Base-by-base conservation (phyloP, 2,329 filamentous ascomycete species). In the Phyllosticta capitalensis region DNA sequence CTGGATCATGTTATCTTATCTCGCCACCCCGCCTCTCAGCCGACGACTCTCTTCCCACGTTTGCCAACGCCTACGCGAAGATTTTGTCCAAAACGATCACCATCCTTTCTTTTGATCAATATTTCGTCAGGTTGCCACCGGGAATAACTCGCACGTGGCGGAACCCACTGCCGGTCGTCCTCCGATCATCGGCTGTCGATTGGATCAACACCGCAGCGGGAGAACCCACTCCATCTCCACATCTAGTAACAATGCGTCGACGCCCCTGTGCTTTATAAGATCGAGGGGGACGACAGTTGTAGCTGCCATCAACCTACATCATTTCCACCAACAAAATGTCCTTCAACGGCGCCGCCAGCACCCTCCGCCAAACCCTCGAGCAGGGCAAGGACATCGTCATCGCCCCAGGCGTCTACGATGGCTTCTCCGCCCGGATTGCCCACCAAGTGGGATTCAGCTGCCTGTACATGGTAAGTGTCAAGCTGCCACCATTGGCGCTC, bases 321-420 rank as follows among this genome's bases (percentile, higher is more conserved):
- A 7, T 4, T 45, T n/a, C 17, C 38, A 19, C 3, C 38, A 7
- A 14, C 38, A 45, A 45, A 45, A 58, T 58, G 56, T 54, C 59
- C 10, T 54, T 57, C 51, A 58, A 54, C 55, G 17, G 45, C 24
- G 54, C 59, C 54, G 61, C 61, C 48, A 54, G 20, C 52, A 57
- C 49, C 45, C 57, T 73, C 49, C 65, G 71, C 28, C 58, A 58
- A 9, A 66, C 72, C 66, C 58, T 73, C 21, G 67, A 66, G 5
- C 67, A 72, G 58, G 63, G 65, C 6, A 64, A 67, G 0, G 70
- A 72, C 65, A 53, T 73, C 45, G 66, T 88, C 48, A 77, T 86
- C 2, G 83, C 81, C 56, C 85, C 84, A 0, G 85, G 85, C 30
- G 84, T 88, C 2, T 87, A 87, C 66, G 85, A 89, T 75, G 85